Percentiles rank a stretch among this genome's conserved stretches.
These are phyloP conservation scores for Coleophoma eucalyptorum DNA, from an alignment of 2,329 filamentous ascomycete species.

Conservation along the genomic window DNA sequence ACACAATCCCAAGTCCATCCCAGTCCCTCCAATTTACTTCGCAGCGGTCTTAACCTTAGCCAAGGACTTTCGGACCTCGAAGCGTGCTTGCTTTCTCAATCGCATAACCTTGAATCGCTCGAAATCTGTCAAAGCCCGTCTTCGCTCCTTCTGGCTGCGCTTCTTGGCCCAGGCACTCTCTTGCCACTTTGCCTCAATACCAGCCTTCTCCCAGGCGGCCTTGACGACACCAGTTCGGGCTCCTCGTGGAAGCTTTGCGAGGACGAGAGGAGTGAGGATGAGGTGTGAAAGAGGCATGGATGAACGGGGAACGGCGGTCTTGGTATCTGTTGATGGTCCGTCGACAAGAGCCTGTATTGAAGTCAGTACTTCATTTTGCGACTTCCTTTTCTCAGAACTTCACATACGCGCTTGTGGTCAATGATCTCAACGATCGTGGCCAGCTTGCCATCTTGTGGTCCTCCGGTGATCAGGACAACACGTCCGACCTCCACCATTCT, in stretches of 20 bases:
- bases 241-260: slow-evolving; percentile 81
- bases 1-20: slow-evolving; percentile 36
- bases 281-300: slow-evolving; percentile 75
- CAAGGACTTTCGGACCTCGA: slow-evolving; percentile 95
- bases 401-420: slow-evolving; percentile 99
- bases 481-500: slow-evolving; percentile 98
- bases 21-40: slow-evolving; percentile 42
- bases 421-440: slow-evolving; percentile 98
- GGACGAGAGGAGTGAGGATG: slow-evolving; percentile 85
- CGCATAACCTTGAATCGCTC: slow-evolving; percentile 99
- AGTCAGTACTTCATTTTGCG: slow-evolving; percentile 21
- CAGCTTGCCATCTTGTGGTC: slow-evolving; percentile 80
- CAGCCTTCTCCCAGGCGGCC: slow-evolving; percentile 85
- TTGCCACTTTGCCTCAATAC: slow-evolving; percentile 91
- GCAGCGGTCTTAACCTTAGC: slow-evolving; percentile 86
- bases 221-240: slow-evolving; percentile 79
- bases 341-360: slow-evolving; percentile 82
- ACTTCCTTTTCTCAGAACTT: slow-evolving; percentile 3
- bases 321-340: slow-evolving; percentile 80
- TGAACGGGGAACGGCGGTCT: slow-evolving; percentile 82
- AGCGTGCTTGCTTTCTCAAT: slow-evolving; percentile 98
- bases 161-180: slow-evolving; percentile 93
- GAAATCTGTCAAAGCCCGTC: slow-evolving; percentile 93
- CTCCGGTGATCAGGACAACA: slow-evolving; percentile 82
- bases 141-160: slow-evolving; percentile 78